Percentiles rank a stretch among this genome's conserved stretches.
Evolutionary conservation across 2,329 filamentous ascomycete species (phyloP).

Genomic region (Davidsoniella eucalypti): DNA sequence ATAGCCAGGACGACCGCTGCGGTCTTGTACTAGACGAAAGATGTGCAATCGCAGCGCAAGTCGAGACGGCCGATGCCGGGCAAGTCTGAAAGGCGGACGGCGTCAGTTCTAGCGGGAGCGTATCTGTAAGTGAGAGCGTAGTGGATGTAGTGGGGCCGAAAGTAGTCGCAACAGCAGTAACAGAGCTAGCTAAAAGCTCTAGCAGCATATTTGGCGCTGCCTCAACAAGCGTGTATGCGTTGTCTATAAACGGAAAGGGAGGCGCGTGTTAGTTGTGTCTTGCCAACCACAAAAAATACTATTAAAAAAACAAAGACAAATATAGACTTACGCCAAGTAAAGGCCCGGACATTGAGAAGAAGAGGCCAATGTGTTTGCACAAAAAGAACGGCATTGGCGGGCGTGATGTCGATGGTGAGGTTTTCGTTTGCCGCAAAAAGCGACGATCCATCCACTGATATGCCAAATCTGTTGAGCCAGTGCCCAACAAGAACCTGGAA

Average conservation of each 20-base stretch:
- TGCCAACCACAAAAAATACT: too few species aligned
- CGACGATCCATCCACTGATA: background rate
- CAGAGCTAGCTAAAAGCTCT: background rate
- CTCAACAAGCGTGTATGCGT: background rate
- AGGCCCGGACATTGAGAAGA: background rate
- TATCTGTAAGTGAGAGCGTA: too few species aligned
- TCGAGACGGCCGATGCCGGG: too few species aligned
- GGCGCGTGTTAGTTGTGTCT: background rate
- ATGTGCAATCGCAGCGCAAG: too few species aligned
- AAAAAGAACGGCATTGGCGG: too few species aligned
- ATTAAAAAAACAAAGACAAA: background rate
- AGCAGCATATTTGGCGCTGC: slow-evolving; percentile 1
- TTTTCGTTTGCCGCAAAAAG: too few species aligned
- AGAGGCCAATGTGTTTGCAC: too few species aligned
- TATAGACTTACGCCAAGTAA: background rate
- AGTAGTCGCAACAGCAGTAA: too few species aligned
- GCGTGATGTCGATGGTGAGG: too few species aligned
- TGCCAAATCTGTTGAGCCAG: slow-evolving; percentile 9
- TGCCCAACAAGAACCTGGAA: slow-evolving; percentile 10
- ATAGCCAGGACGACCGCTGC: background rate
- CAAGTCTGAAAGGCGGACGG: too few species aligned
- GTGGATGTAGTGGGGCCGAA: background rate
- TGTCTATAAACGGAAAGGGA: slow-evolving; percentile 1
- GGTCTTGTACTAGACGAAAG: background rate
- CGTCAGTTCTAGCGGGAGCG: too few species aligned